A percentile compares a stretch with the other conserved stretches of the same genome.
Evolutionary conservation across 768 basidiomycete genomes (phyloP).

Genomic region (Rhizopogon vinicolor): DNA sequence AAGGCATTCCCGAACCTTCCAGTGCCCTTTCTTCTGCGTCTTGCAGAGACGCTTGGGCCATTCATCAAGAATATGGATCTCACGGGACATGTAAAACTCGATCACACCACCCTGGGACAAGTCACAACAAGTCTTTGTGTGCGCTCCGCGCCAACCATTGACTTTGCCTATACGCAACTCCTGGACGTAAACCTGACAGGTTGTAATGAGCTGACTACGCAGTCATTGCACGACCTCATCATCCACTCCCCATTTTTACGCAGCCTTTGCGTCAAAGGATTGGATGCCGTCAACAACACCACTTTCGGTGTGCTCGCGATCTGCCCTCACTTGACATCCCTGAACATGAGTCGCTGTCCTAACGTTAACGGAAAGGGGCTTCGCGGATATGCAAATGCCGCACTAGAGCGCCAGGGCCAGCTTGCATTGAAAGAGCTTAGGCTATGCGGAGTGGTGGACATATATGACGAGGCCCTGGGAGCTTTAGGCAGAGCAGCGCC

Average conservation of each 20-base stretch:
- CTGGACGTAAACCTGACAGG: conserved; percentile 69
- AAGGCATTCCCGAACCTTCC: conserved; percentile 57
- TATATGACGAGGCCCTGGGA: conserved; percentile 59
- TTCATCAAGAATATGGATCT: conserved; percentile 64
- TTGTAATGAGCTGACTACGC: conserved; percentile 60
- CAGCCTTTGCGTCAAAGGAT: conserved; percentile 60
- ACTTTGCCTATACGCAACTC: conserved; percentile 56
- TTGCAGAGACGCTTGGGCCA: conserved; percentile 53
- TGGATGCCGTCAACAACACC: conserved; percentile 63
- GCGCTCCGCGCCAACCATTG: conserved; percentile 21
- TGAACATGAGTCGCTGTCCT: conserved; percentile 71
- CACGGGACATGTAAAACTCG: conserved; percentile 52
- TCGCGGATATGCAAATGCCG: conserved; percentile 38
- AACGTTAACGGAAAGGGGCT: conserved; percentile 68
- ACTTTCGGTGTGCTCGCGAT: conserved; percentile 67
- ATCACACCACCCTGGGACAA: conserved; percentile 43
- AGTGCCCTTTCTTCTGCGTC: conserved; percentile 41
- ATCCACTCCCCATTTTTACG: conserved; percentile 56
- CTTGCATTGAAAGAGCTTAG: conserved; percentile 59
- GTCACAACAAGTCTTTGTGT: conserved; percentile 54
- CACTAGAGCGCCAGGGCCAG: conserved; percentile 40
- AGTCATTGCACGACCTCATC: conserved; percentile 67
- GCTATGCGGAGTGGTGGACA: conserved; percentile 60
- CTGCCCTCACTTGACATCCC: conserved; percentile 48
- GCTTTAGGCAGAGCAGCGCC: conserved; percentile 65